A percentile compares a stretch with the other conserved stretches of the same genome.
Conservation (phyloP, 2,329 filamentous ascomycete genomes). For the Nannizziopsis barbatae region DNA sequence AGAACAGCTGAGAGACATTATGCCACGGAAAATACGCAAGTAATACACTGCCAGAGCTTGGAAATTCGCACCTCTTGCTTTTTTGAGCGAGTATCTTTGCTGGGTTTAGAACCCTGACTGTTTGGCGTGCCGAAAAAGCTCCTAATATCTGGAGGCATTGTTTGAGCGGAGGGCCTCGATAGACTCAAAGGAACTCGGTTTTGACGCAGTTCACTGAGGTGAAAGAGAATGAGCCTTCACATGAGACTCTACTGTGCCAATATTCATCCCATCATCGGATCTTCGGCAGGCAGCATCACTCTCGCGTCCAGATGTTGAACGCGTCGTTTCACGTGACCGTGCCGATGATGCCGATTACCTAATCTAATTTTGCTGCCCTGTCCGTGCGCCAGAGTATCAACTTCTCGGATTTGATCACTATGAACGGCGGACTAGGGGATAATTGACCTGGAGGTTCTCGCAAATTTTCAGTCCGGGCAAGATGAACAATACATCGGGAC, state of each 20-base stretch:
- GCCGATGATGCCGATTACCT: not conserved
- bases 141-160: slow-evolving; percentile 79
- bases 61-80: slow-evolving; percentile 29
- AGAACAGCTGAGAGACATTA: not conserved
- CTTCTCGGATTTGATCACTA: slow-evolving; percentile 4
- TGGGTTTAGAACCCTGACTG: slow-evolving; percentile 44
- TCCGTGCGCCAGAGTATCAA: slow-evolving; percentile 2
- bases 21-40: slow-evolving; percentile 2
- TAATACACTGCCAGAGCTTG: not conserved
- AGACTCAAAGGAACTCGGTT: not conserved
- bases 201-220: not conserved
- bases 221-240: not conserved
- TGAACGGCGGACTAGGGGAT: not conserved
- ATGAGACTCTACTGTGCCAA: not conserved
- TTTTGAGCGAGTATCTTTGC: slow-evolving; percentile 28
- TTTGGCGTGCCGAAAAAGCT: slow-evolving; percentile 79
- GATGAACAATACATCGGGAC: slow-evolving; percentile 29
- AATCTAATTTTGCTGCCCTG: not conserved
- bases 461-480: not conserved
- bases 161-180: slow-evolving; percentile 3
- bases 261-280: not conserved
- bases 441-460: not conserved
- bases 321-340: slow-evolving; percentile 2
- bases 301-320: slow-evolving; percentile 5
- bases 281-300: not conserved